Conservation (phyloP, 2,329 filamentous ascomycete genomes). For the Colletotrichum agaves region DNA sequence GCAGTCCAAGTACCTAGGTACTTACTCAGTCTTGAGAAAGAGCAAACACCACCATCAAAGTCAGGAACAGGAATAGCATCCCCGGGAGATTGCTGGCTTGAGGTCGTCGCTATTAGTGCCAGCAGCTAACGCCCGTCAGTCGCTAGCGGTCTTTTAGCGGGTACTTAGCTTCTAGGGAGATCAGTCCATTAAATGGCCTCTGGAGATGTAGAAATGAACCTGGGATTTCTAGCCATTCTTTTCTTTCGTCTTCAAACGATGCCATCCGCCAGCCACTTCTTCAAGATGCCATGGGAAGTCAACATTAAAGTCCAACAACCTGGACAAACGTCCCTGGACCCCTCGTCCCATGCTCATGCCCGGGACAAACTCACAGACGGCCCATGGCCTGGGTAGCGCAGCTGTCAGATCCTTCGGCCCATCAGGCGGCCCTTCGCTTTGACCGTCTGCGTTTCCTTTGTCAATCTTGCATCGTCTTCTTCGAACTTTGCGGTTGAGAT, state of each 20-base stretch:
- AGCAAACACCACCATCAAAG: too few relatives aligned
- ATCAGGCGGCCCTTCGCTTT: neutral
- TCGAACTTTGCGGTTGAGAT: neutral
- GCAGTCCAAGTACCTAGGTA: too few relatives aligned
- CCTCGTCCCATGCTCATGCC: neutral
- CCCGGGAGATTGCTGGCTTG: conserved; percentile 16
- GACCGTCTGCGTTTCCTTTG: neutral
- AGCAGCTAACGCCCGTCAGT: conserved; percentile 1
- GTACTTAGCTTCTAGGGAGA: neutral
- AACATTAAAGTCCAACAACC: neutral
- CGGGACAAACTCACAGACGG: too few relatives aligned
- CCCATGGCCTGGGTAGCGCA: neutral
- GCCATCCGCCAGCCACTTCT: neutral
- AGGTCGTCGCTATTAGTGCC: conserved; percentile 22
- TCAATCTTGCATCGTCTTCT: conserved; percentile 17
- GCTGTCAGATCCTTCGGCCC: conserved; percentile 5
- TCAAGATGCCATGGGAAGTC: neutral
- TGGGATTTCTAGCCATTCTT: neutral
- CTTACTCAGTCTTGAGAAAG: neutral
- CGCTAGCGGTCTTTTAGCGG: conserved; percentile 23
- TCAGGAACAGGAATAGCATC: conserved; percentile 30
- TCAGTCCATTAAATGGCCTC: neutral
- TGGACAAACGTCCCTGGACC: neutral
- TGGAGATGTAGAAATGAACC: neutral
- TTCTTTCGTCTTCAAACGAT: too few relatives aligned